A percentile compares a stretch with the other conserved stretches of the same genome.
phyloP scores from a whole-genome alignment of 495 filamentous ascomycete genomes.

The Podospora didyma region DNA sequence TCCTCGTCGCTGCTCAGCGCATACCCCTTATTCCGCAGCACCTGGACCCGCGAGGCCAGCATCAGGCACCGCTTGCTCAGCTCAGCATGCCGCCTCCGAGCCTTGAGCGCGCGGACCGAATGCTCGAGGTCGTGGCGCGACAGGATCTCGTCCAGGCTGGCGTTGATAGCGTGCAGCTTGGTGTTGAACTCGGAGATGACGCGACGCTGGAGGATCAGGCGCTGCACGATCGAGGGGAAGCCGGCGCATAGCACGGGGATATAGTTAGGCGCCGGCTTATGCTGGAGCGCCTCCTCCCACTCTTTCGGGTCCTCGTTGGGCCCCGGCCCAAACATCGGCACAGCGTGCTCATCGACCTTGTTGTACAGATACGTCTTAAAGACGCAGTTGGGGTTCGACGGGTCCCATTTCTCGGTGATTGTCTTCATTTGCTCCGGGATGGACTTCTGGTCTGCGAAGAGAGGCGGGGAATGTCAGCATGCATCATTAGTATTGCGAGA shows the following conservation, averaged over 20 bases:
- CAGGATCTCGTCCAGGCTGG: slow-evolving; percentile 70
- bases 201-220: slow-evolving; percentile 71
- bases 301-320: slow-evolving; percentile 73
- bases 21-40: slow-evolving; percentile 87
- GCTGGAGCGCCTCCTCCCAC: slow-evolving; percentile 89
- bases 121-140: slow-evolving; percentile 79
- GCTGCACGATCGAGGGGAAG: slow-evolving; percentile 61
- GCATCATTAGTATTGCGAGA: background rate
- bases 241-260: slow-evolving; percentile 63
- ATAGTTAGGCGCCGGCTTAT: slow-evolving; percentile 73
- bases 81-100: slow-evolving; percentile 72
- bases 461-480: slow-evolving; percentile 11
- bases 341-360: slow-evolving; percentile 69
- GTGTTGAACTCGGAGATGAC: slow-evolving; percentile 68
- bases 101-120: slow-evolving; percentile 73
- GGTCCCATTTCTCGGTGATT: slow-evolving; percentile 81
- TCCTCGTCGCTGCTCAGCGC: slow-evolving; percentile 90
- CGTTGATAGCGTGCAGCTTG: slow-evolving; percentile 90
- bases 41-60: slow-evolving; percentile 87
- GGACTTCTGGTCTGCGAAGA: slow-evolving; percentile 62
- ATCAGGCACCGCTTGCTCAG: slow-evolving; percentile 77
- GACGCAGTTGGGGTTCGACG: slow-evolving; percentile 61
- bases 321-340: slow-evolving; percentile 76
- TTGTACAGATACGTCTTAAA: slow-evolving; percentile 97
- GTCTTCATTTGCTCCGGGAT: slow-evolving; percentile 79